A percentile compares a stretch with the other conserved stretches of the same genome.
Conservation (phyloP, 2,329 filamentous ascomycete genomes). For the Stromatinia cepivora region DNA sequence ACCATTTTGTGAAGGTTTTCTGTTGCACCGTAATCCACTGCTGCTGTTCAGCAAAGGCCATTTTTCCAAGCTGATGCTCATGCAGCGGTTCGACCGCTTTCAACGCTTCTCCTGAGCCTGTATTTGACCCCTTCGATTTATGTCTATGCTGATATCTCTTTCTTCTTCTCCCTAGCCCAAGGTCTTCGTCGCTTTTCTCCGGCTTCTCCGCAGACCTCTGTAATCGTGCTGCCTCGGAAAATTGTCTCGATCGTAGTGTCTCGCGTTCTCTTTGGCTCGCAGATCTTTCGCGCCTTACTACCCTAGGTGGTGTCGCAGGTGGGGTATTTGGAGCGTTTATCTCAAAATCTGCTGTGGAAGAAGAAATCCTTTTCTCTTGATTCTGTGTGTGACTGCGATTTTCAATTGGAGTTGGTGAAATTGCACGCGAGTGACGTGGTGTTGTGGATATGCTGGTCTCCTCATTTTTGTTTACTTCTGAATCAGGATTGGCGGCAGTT, state of each 20-base stretch:
- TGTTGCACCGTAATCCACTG: conserved; percentile 82
- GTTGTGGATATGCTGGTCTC: conserved; percentile 19
- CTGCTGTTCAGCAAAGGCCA: conserved; percentile 65
- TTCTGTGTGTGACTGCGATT: conserved; percentile 11
- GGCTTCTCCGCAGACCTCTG: conserved; percentile 21
- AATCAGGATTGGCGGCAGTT: conserved; percentile 19
- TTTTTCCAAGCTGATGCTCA: conserved; percentile 48
- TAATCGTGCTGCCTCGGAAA: conserved; percentile 21
- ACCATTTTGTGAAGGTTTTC: conserved; percentile 99
- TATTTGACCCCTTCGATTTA: conserved; percentile 21
- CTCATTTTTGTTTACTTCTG: conserved; percentile 24
- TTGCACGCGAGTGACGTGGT: conserved; percentile 24
- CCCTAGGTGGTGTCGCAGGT: conserved; percentile 22
- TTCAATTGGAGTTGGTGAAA: conserved; percentile 19
- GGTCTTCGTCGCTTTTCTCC: background rate
- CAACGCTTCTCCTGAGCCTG: conserved; percentile 32
- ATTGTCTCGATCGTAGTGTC: conserved; percentile 22
- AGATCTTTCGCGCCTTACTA: conserved; percentile 20
- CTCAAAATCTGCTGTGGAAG: conserved; percentile 22
- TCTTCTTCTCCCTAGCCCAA: conserved; percentile 19
- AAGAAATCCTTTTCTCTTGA: conserved; percentile 17
- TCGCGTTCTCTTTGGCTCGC: conserved; percentile 24
- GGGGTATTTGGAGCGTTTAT: conserved; percentile 22
- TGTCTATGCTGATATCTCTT: conserved; percentile 19
- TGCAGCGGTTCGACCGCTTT: conserved; percentile 39